Base-by-base conservation (phyloP, 257 asterid genomes). In the Nicotiana noctiflora region DNA sequence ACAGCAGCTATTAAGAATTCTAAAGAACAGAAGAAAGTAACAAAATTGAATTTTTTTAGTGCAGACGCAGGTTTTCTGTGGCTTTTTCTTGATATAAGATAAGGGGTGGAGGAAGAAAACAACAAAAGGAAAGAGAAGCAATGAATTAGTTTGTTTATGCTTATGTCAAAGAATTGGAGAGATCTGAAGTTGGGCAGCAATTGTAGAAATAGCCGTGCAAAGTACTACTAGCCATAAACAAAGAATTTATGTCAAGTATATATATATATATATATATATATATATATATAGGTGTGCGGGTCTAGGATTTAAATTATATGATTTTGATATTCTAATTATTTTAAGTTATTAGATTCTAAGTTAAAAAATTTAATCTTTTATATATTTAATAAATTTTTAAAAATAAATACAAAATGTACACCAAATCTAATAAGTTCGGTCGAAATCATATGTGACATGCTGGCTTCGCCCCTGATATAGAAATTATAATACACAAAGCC, bases 141-240 rank as follows among this genome's bases (percentile, higher is more conserved):
- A 84, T 86, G 89, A 80, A 83, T 84, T 80, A 40, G 46, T 40
- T 40, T 77, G 89, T 86, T 79, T 83, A 9, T 79, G 91, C 89
- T 83, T 84, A 82, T 90, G 93, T 87, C 90, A 88, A 81, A 84
- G 85, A 68, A 62, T 81, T 86, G 90, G 88, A 89, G 91, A 84
- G 91, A 89, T 90, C 91, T 91, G 88, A 86, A 87, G 85, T 74
- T 74, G 80, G 89, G 87, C 82, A 68, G 80, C 79, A 74, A 62
- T 56, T 56, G 77, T 70, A 44, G 59, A 70, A 70, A 44, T 44
- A 37, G 32, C 77, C 19, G 32, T 17, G n/a, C 72, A 40, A 52
- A 25, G 53, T 83, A 27, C 13, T 49, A 4, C 18, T 4, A 59
- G n/a, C 23, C 17, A 67, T 10, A 8, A 80, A 80, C 8, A 17